A percentile compares a stretch with the other conserved stretches of the same genome.
Conservation (phyloP, 495 filamentous ascomycete genomes). For the Penicillium alfredii region DNA sequence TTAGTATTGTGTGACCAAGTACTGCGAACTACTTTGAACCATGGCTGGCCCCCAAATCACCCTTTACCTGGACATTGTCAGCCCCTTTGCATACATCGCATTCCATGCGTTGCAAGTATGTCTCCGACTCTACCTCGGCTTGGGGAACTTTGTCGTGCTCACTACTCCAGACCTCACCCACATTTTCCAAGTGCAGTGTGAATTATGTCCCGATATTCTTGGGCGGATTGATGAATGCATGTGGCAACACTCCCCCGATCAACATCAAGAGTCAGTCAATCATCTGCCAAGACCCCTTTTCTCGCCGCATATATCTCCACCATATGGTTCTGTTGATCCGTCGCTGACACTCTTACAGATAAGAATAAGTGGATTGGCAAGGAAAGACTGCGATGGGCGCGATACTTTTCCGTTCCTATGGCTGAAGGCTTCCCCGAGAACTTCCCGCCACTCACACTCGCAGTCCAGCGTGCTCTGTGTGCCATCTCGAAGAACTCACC, state of each 20-base stretch:
- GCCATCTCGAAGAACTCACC: slow-evolving; percentile 35
- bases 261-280: slow-evolving; percentile 59
- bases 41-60: slow-evolving; percentile 56
- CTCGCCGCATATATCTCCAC: too few species aligned
- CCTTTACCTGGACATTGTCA: slow-evolving; percentile 63
- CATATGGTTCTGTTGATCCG: too few species aligned
- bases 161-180: slow-evolving; percentile 48
- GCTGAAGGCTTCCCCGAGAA: slow-evolving; percentile 39
- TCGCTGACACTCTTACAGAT: too few species aligned
- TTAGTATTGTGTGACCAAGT: not conserved
- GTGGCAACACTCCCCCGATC: slow-evolving; percentile 57
- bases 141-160: too few species aligned
- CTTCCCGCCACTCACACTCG: slow-evolving; percentile 55
- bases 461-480: slow-evolving; percentile 44
- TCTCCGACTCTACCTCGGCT: too few species aligned
- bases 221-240: slow-evolving; percentile 62
- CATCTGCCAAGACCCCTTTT: too few species aligned
- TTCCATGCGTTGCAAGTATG: slow-evolving; percentile 57
- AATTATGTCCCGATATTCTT: slow-evolving; percentile 65
- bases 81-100: slow-evolving; percentile 65
- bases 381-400: slow-evolving; percentile 59
- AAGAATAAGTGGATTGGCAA: slow-evolving; percentile 58
- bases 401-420: slow-evolving; percentile 56
- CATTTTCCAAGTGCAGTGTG: slow-evolving; percentile 54
- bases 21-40: slow-evolving; percentile 2